Evolutionary conservation across 2,329 filamentous ascomycete genomes (phyloP).

Genomic region (Xylaria sp.): DNA sequence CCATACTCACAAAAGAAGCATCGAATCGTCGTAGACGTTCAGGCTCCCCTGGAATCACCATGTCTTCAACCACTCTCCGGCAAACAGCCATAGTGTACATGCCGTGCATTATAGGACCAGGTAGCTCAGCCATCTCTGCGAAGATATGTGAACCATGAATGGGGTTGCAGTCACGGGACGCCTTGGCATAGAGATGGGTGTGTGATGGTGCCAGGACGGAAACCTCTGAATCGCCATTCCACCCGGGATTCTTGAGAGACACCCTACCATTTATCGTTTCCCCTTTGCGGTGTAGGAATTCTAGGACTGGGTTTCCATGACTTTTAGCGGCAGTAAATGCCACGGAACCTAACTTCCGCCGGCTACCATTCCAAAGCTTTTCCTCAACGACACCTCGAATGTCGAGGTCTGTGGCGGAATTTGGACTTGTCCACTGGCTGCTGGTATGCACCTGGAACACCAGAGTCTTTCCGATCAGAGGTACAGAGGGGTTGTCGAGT

Average conservation of each 20-base stretch:
- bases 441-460: conserved; percentile 23
- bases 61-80: conserved; percentile 93
- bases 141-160: conserved; percentile 98
- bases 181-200: conserved; percentile 96
- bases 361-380: conserved; percentile 28
- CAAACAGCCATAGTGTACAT: conserved; percentile 99
- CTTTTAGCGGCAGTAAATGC: conserved; percentile 19
- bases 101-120: conserved; percentile 96
- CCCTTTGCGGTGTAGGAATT: conserved; percentile 33
- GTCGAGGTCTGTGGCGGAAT: conserved; percentile 11
- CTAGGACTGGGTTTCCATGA: conserved; percentile 32
- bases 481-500: conserved; percentile 15
- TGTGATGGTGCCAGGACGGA: conserved; percentile 91
- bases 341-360: conserved; percentile 17
- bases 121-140: conserved; percentile 92
- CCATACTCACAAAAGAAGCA: conserved; percentile 95
- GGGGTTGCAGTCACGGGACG: conserved; percentile 98
- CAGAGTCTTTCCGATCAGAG: conserved; percentile 25
- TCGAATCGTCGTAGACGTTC: conserved; percentile 97
- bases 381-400: conserved; percentile 27
- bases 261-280: conserved; percentile 71
- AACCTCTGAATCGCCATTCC: conserved; percentile 90
- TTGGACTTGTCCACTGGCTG: conserved; percentile 8
- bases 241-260: conserved; percentile 97
- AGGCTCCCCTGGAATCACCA: conserved; percentile 98